phyloP scores from a whole-genome alignment of 495 filamentous ascomycete species.

The Lindgomyces ingoldianus region DNA sequence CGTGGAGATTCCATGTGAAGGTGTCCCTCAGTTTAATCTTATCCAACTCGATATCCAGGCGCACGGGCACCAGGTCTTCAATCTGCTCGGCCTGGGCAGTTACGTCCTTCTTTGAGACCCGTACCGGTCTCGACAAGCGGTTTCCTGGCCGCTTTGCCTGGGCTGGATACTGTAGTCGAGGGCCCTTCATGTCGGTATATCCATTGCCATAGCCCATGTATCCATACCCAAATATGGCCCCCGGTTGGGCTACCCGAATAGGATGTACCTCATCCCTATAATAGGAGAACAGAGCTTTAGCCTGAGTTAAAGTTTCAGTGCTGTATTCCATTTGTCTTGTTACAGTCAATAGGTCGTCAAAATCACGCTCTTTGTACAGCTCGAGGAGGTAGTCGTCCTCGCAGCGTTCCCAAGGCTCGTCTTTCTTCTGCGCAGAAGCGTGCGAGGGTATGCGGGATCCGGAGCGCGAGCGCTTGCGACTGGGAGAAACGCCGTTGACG shows the following conservation, averaged over 20 bases:
- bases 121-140: constrained; percentile 68
- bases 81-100: constrained; percentile 81
- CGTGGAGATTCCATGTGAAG: constrained; percentile 97
- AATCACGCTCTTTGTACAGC: constrained; percentile 76
- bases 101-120: constrained; percentile 73
- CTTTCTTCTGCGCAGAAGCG: constrained; percentile 39
- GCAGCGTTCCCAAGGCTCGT: constrained; percentile 42
- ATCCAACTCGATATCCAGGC: constrained; percentile 92
- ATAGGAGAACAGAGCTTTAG: constrained; percentile 57
- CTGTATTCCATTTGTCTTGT: constrained; percentile 47
- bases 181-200: constrained; percentile 64
- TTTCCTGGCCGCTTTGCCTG: constrained; percentile 72
- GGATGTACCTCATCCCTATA: constrained; percentile 52
- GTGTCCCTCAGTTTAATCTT: constrained; percentile 95
- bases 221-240: constrained; percentile 70
- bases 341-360: constrained; percentile 65
- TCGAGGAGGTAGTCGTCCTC: constrained; percentile 60
- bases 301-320: constrained; percentile 42
- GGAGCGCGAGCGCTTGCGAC: constrained; percentile 62
- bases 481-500: constrained; percentile 50
- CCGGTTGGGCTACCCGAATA: constrained; percentile 58
- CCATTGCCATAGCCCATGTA: constrained; percentile 90
- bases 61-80: constrained; percentile 87
- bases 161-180: constrained; percentile 69
- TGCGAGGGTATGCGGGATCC: constrained; percentile 50